Evolutionary conservation across 2,329 filamentous ascomycete species (phyloP).

Genomic region (Ceratocystis eucalypticola): DNA sequence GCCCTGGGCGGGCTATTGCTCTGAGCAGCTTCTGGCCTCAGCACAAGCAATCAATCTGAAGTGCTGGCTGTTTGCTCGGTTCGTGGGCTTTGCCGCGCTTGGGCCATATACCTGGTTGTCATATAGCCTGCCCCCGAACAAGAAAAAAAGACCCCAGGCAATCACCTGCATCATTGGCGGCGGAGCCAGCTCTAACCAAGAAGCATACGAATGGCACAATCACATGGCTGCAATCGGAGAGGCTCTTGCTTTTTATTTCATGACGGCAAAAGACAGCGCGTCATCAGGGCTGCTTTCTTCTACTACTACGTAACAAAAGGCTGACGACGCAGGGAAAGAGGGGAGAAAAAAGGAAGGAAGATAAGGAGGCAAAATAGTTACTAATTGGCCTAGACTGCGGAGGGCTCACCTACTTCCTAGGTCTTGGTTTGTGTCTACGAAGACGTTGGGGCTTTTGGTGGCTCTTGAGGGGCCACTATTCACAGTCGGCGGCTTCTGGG

Average conservation of each 20-base stretch:
- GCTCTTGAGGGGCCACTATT: too few relatives aligned
- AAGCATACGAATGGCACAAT: background rate
- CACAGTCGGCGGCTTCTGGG: too few relatives aligned
- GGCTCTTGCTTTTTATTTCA: background rate
- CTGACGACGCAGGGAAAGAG: slow-evolving; percentile 5
- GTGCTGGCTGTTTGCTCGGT: background rate
- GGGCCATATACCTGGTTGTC: background rate
- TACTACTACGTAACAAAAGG: background rate
- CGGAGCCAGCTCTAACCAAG: too few relatives aligned
- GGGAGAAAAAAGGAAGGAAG: background rate
- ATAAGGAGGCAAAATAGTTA: background rate
- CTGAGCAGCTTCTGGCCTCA: background rate
- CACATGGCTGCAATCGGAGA: background rate
- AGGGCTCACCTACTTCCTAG: too few relatives aligned
- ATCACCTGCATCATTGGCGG: too few relatives aligned
- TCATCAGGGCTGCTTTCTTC: background rate
- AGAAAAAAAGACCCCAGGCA: too few relatives aligned
- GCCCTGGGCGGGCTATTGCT: background rate
- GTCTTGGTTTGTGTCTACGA: too few relatives aligned
- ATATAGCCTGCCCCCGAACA: background rate
- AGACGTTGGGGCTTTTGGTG: too few relatives aligned
- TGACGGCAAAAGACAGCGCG: background rate
- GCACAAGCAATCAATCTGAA: background rate
- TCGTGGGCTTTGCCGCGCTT: background rate
- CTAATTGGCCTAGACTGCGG: too few relatives aligned